Conservation (phyloP, 495 filamentous ascomycete genomes). For the Hypoxylon lenormandii region DNA sequence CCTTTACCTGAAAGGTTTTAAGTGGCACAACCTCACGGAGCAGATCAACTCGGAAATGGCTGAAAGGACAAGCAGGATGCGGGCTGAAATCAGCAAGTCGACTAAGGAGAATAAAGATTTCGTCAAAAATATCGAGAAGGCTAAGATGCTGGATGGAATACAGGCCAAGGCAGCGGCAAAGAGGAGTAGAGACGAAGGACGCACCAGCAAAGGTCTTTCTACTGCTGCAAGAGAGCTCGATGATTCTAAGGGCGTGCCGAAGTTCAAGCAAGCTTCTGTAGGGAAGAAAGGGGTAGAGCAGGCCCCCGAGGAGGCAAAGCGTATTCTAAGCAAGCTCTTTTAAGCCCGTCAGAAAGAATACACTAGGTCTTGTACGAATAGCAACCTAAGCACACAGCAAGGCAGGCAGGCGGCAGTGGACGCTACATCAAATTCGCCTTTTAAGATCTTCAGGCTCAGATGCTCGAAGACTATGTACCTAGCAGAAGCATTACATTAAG, state of each 20-base stretch:
- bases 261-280: conserved; percentile 78
- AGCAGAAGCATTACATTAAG: too few species aligned
- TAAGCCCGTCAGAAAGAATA: conserved; percentile 55
- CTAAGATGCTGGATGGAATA: conserved; percentile 78
- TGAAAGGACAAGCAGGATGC: conserved; percentile 80
- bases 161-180: conserved; percentile 72
- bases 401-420: too few species aligned
- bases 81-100: conserved; percentile 81
- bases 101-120: conserved; percentile 87
- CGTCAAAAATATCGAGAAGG: conserved; percentile 77
- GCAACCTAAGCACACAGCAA: background rate
- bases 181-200: conserved; percentile 58
- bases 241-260: conserved; percentile 58
- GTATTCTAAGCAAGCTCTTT: conserved; percentile 86
- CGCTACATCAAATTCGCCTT: too few species aligned
- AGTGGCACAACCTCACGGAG: conserved; percentile 77
- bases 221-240: conserved; percentile 26
- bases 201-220: conserved; percentile 4
- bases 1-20: conserved; percentile 83
- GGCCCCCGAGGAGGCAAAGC: conserved; percentile 75
- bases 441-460: too few species aligned
- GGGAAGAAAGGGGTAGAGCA: conserved; percentile 62
- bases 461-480: too few species aligned
- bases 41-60: conserved; percentile 84
- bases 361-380: conserved; percentile 19